These are phyloP conservation scores for Trematosphaeria pertusa DNA, from an alignment of 2,329 filamentous ascomycete species.

Conservation along the genomic window DNA sequence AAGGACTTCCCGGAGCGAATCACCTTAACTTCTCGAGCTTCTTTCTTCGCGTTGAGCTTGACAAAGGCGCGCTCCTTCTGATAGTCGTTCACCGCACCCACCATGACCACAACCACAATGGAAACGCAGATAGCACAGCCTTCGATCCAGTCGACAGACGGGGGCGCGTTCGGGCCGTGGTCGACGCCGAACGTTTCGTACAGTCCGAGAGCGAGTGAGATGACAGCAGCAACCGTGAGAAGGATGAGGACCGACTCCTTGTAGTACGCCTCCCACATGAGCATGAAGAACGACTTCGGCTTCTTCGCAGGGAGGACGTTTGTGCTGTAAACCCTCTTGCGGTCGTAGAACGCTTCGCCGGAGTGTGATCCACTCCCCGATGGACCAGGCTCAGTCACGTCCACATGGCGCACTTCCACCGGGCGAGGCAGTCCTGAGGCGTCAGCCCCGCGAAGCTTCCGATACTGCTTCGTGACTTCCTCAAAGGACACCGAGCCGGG, in stretches of 20 bases:
- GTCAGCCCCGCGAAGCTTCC: conserved; percentile 24
- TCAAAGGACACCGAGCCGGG: conserved; percentile 55
- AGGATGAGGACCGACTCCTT: conserved; percentile 76
- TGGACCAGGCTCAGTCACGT: conserved; percentile 16
- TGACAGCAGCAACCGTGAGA: conserved; percentile 69
- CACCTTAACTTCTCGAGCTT: conserved; percentile 35
- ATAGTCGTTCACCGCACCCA: conserved; percentile 46
- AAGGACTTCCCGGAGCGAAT: conserved; percentile 69
- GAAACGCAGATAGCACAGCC: conserved; percentile 47
- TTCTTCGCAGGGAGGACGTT: conserved; percentile 71
- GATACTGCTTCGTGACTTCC: conserved; percentile 52
- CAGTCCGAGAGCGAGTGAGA: conserved; percentile 72
- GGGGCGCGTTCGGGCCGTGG: conserved; percentile 51
- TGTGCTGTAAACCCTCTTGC: conserved; percentile 64
- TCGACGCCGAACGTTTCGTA: conserved; percentile 65
- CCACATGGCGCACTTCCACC: conserved; percentile 17
- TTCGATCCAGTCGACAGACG: conserved; percentile 49
- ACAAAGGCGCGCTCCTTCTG: conserved; percentile 47
- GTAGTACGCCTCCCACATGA: conserved; percentile 73
- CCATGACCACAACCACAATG: conserved; percentile 47
- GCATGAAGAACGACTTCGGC: conserved; percentile 62
- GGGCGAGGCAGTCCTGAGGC: conserved; percentile 17
- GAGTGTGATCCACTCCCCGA: conserved; percentile 16
- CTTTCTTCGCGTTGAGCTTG: conserved; percentile 44
- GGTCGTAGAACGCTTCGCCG: conserved; percentile 54